Base-by-base conservation (phyloP, 352 stramenopile species). In the Phytophthora sp. region DNA sequence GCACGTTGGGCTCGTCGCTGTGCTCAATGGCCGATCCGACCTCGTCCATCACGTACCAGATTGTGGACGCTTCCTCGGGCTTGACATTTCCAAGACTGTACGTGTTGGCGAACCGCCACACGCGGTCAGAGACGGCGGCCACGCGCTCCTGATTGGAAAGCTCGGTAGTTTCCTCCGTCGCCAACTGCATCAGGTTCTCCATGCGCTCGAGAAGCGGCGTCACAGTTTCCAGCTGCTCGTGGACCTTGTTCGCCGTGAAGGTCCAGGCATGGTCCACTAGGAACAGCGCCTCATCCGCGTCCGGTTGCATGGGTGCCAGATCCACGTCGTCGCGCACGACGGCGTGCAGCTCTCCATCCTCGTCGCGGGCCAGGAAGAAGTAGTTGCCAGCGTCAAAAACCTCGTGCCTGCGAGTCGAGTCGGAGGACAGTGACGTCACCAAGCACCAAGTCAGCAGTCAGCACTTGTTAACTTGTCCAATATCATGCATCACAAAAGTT, bases 1-100 rank as follows among this genome's bases (percentile, higher is more conserved):
- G 63, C 38, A 86, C 68, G 30, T 80, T 86, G 38, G 75, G 73
- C 7, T 63, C 66, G 31, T 82, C 56, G 11, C 50, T 50, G 57
- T 86, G 77, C 45, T 86, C 77, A 42, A 86, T 84, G 7, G 73
- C 77, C 21, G 73, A 82, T 33, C 77, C 77, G 35, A 86, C 77
- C 62, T 86, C 75, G 47, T 86, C 77, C 77, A 86, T 84, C 42
- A 86, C 66, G 60, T 86, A 86, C 75, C 77, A 86, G 46, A 84
- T 86, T 23, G 77, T 58, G 31, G 70, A 69, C 18, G 70, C 57
- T 15, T 82, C 70, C 58, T 82, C 77, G 5, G 69, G 75, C 39
- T 74, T 77, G 9, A 75, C 51, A 38, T 80, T 78, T 24, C 75
- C 75, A 30, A 86, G 65, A 20, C 71, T 62, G 47, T 86, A 86